Evolutionary conservation across 352 stramenopile genomes (phyloP), one percentile per base, ranked within the genome.

Genomic region (Phytophthora kernoviae): DNA sequence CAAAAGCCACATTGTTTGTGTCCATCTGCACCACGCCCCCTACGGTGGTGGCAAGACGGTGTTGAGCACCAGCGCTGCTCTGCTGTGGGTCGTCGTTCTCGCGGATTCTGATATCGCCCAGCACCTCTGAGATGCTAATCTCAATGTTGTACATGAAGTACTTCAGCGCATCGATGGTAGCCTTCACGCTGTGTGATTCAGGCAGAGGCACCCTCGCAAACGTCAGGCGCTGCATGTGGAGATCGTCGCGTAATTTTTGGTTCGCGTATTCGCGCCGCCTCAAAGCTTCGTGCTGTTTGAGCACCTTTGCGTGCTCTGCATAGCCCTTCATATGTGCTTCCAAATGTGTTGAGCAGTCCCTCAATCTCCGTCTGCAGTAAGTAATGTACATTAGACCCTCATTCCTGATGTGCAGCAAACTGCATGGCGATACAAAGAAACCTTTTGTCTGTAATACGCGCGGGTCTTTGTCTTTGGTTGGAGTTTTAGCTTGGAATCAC

Each of bases 61-160:
- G 65, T 39, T 81, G 73, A 8, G 65, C 55, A 8, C 79, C 39
- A 1, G 60, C 68, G 14, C 59, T 65, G 45, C 53, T 52, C 15
- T 42, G 57, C 5, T 21, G 34, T 24, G 47, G 65, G 49, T 84
- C 75, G 47, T 81, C 65, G 41, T 84, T 77, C 43, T 81, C 75
- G 21, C 75, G 71, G 33, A 84, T 57, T 8, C 69, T 84, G 37
- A 84, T 72, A 40, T 79, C 57, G 9, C 71, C 75, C 30, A 77
- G 41, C 9, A 67, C 44, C 34, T 84, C 75, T 5, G 71, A 79
- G 7, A 81, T 65, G 50, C 61, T 73, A 44, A 84, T 76, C 57
- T 84, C 75, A 27, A 84, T 65, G 49, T 78, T 81, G 54, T 58
- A 68, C 34, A 71, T 58, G 37, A 82, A 87, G 39, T 70, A 62